phyloP scores from a whole-genome alignment of 2,329 filamentous ascomycete species.

The Ilyonectria robusta region DNA sequence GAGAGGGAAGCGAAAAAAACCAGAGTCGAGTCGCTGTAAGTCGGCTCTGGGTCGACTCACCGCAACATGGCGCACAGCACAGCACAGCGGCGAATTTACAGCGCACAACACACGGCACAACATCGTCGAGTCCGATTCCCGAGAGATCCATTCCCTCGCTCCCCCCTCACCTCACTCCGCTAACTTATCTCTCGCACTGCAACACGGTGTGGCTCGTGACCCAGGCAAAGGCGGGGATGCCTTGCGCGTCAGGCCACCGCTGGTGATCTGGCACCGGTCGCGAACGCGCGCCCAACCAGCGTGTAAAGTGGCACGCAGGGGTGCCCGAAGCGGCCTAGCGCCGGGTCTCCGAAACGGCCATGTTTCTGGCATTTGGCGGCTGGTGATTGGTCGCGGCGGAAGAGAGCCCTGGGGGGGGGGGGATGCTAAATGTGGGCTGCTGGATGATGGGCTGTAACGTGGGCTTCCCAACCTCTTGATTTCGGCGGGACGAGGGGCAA shows the following conservation, averaged over 20 bases:
- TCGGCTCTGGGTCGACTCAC: neutral
- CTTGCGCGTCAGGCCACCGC: constrained; percentile 44
- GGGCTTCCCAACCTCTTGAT: constrained; percentile 45
- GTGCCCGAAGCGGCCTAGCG: constrained; percentile 33
- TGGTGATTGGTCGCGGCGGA: constrained; percentile 37
- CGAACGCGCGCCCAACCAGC: constrained; percentile 29
- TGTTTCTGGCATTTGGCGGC: constrained; percentile 38
- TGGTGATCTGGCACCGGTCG: constrained; percentile 7
- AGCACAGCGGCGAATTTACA: neutral
- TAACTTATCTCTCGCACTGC: neutral
- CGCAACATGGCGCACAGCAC: neutral
- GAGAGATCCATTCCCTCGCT: neutral
- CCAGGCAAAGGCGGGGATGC: constrained; percentile 38
- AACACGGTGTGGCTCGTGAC: neutral
- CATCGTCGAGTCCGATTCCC: neutral
- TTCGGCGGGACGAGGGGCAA: constrained; percentile 30
- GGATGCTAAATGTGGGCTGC: too few relatives aligned
- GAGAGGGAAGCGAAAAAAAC: neutral
- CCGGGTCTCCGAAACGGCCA: constrained; percentile 41
- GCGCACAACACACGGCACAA: neutral
- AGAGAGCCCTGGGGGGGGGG: too few relatives aligned
- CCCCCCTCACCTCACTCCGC: neutral
- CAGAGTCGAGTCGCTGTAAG: neutral
- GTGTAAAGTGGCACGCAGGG: constrained; percentile 42
- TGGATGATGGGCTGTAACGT: neutral